These are phyloP conservation scores for Aspergillus awamori DNA, from an alignment of 2,329 filamentous ascomycete species.

Conservation along the genomic window DNA sequence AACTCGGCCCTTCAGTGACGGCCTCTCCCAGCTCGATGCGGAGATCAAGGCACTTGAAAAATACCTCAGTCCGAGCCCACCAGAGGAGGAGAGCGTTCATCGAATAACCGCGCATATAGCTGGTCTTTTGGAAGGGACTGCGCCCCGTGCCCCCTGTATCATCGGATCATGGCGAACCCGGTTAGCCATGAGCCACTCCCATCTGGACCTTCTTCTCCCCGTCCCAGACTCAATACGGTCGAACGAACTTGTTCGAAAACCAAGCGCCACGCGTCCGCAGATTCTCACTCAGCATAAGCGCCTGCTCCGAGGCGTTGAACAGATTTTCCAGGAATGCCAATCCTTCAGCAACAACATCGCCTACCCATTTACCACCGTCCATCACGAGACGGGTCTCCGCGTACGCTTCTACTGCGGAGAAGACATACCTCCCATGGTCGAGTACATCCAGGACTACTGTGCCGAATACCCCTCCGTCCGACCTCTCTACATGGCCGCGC, in stretches of 20 bases:
- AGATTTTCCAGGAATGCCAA: conserved; percentile 24
- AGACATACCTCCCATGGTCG: conserved; percentile 41
- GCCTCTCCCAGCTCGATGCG: conserved; percentile 37
- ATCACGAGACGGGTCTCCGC: conserved; percentile 48
- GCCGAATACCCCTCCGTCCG: conserved; percentile 54
- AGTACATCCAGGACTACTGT: conserved; percentile 51
- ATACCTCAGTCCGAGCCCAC: conserved; percentile 48
- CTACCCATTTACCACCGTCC: conserved; percentile 15
- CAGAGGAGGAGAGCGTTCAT: conserved; percentile 43
- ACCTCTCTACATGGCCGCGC: conserved; percentile 54
- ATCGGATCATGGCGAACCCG: conserved; percentile 60
- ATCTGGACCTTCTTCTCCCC: conserved; percentile 55
- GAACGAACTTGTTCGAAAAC: conserved; percentile 28
- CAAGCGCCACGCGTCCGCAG: conserved; percentile 39
- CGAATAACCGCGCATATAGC: conserved; percentile 32
- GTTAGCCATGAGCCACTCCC: conserved; percentile 56
- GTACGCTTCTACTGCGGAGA: conserved; percentile 56
- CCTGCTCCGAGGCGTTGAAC: conserved; percentile 29
- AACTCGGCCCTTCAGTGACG: conserved; percentile 20
- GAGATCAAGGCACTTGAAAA: conserved; percentile 52
- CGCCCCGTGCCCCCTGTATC: conserved; percentile 42
- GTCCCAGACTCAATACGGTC: conserved; percentile 30
- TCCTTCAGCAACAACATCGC: conserved; percentile 24
- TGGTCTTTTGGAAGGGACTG: conserved; percentile 30
- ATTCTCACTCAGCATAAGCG: conserved; percentile 28